phyloP scores from a whole-genome alignment of 169 alveolate species.

The Toxoplasma gondii region DNA sequence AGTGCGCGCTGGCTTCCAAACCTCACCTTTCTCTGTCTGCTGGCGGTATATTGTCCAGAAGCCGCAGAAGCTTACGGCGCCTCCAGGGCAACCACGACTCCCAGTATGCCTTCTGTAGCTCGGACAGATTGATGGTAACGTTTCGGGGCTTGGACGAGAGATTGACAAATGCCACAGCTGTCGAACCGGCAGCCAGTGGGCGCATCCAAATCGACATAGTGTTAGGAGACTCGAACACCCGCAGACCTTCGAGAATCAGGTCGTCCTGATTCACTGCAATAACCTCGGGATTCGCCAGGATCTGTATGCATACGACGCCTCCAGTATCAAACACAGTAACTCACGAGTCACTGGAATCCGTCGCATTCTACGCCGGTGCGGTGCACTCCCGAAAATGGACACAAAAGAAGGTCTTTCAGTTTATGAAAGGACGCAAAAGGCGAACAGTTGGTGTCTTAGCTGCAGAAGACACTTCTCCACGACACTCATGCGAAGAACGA shows the following conservation, averaged over 20 bases:
- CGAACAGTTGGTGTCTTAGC: too few species aligned
- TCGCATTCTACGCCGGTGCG: too few species aligned
- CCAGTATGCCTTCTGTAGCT: conserved; percentile 8
- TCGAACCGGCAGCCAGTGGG: not conserved
- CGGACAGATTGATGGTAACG: not conserved
- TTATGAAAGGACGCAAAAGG: too few species aligned
- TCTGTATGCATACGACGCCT: conserved; percentile 3
- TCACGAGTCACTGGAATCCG: too few species aligned
- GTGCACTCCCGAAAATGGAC: too few species aligned
- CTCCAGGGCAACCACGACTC: not conserved
- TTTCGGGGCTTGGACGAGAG: not conserved
- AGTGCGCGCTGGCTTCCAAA: too few species aligned
- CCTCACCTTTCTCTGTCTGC: not conserved
- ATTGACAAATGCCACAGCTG: conserved; percentile 20
- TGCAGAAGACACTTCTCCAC: too few species aligned
- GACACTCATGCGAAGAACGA: too few species aligned
- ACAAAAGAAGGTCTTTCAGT: too few species aligned
- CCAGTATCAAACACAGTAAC: not conserved
- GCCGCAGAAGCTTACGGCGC: not conserved
- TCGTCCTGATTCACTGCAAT: conserved; percentile 83
- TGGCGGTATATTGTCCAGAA: not conserved
- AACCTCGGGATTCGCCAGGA: conserved; percentile 77
- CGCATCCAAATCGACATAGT: conserved; percentile 22
- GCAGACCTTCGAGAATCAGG: conserved; percentile 75
- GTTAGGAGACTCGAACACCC: not conserved